Percentiles rank a stretch among this genome's conserved stretches.
Conservation (phyloP, 768 basidiomycete genomes). For the Dioszegia crocea region DNA sequence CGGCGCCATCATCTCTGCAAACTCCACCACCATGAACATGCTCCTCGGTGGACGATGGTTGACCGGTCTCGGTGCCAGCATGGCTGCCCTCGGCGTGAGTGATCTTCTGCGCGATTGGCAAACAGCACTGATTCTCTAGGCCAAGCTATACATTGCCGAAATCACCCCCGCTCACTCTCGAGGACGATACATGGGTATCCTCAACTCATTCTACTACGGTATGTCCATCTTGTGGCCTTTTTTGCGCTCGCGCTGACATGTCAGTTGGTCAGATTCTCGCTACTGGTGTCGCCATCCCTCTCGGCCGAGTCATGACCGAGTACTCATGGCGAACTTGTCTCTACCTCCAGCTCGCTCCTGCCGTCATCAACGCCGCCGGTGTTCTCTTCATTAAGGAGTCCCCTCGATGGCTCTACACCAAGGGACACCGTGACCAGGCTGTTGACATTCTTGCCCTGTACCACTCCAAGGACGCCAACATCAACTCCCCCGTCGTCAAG, state of each 20-base stretch:
- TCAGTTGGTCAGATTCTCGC: slow-evolving; percentile 57
- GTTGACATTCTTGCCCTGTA: slow-evolving; percentile 54
- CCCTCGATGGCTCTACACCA: slow-evolving; percentile 54
- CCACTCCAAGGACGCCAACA: slow-evolving; percentile 55
- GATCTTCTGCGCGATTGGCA: too few species aligned
- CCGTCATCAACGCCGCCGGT: slow-evolving; percentile 55
- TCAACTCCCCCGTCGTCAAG: slow-evolving; percentile 56
- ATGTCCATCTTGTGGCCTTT: neutral
- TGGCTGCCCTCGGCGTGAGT: slow-evolving; percentile 55
- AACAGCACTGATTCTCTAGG: neutral
- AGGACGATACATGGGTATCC: slow-evolving; percentile 57
- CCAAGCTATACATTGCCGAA: slow-evolving; percentile 41
- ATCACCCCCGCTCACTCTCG: slow-evolving; percentile 56
- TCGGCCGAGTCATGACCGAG: slow-evolving; percentile 53
- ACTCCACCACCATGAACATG: slow-evolving; percentile 50
- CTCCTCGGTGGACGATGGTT: slow-evolving; percentile 57
- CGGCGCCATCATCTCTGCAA: slow-evolving; percentile 57
- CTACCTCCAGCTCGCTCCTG: slow-evolving; percentile 56
- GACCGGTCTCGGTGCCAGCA: slow-evolving; percentile 50
- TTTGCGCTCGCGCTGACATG: slow-evolving; percentile 15
- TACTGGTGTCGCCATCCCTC: slow-evolving; percentile 59
- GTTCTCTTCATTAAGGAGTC: slow-evolving; percentile 58
- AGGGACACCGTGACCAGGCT: slow-evolving; percentile 54
- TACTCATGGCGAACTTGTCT: slow-evolving; percentile 57
- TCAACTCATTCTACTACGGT: slow-evolving; percentile 57